Evolutionary conservation across 306 rosid species (phyloP).

Genomic region (Vigna radiata): DNA sequence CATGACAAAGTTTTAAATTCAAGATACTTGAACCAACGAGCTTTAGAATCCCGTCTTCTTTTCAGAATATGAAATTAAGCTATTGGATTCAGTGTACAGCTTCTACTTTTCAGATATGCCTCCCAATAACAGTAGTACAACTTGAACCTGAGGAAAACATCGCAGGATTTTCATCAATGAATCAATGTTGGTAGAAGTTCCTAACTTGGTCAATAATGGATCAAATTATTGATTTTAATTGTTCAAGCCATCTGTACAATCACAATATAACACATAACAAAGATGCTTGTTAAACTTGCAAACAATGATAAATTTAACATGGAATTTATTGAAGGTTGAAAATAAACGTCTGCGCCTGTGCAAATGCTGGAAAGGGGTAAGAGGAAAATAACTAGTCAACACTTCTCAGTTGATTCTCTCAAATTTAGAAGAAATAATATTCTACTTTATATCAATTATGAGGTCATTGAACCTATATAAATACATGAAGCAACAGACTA

Average conservation of each 20-base stretch:
- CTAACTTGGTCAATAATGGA: slow-evolving; percentile 27
- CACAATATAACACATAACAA: slow-evolving; percentile 14
- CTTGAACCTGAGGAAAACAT: slow-evolving; percentile 72
- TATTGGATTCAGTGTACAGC: background rate
- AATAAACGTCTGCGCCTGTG: background rate
- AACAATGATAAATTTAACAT: slow-evolving; percentile 7
- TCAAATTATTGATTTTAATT: slow-evolving; percentile 28
- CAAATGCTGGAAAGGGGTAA: background rate
- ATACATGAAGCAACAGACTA: too few species aligned
- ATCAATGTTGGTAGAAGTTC: slow-evolving; percentile 19
- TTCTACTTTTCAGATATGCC: too few species aligned
- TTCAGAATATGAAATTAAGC: background rate
- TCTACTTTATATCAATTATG: too few species aligned
- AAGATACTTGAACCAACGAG: slow-evolving; percentile 2
- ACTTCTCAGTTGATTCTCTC: slow-evolving; percentile 1
- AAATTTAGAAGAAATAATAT: too few species aligned
- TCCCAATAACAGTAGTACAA: slow-evolving; percentile 71
- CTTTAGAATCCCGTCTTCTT: slow-evolving; percentile 14
- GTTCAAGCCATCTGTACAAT: slow-evolving; percentile 11
- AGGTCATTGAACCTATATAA: too few species aligned
- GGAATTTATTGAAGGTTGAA: slow-evolving; percentile 22
- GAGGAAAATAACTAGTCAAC: slow-evolving; percentile 33
- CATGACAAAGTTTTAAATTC: background rate
- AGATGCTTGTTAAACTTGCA: slow-evolving; percentile 14
- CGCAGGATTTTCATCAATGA: slow-evolving; percentile 34